Evolutionary conservation across 2,329 filamentous ascomycete genomes (phyloP), one percentile per base, ranked within the genome.

Genomic region (Botrytis elliptica): DNA sequence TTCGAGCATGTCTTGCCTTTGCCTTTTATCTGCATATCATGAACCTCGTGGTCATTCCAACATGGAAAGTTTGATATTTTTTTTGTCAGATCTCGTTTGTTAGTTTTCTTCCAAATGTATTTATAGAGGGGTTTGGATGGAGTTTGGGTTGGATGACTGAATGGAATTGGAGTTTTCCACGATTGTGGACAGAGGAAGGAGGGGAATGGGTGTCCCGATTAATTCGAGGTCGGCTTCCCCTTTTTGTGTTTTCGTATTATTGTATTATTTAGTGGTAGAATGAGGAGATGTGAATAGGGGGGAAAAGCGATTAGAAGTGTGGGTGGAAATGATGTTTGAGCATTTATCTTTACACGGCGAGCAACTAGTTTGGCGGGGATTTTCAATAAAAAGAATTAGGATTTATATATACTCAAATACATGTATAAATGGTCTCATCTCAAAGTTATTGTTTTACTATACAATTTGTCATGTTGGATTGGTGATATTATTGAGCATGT

Each of bases 251-350:
- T 68, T 68, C 16, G 16, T 57, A n/a, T 57, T 33, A 42, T 68
- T 68, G 66, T 68, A 68, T 57, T 68, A 42, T 68, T 22, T 42
- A 42, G 49, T 68, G 66, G 25, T n/a, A 57, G 18, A 36, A 16
- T 40, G 25, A n/a, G 8, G 46, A 42, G 66, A 57, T 42, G 36
- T 18, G 36, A 57, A 42, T 7, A 22, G 36, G 18, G 3, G 63
- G 16, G 33, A 46, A n/a, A 22, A 25, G 62, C n/a, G 62, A n/a
- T 33, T 16, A 22, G 62, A 65, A 20, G 7, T 1, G 49, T 68
- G 49, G 49, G 22, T 40, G 22, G 14, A n/a, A 40, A 62, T 8
- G 10, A 40, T 46, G 25, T 25, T 68, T 68, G 49, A 22, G 36
- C 49, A 66, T 36, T 49, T n/a, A 66, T 9, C 38, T n/a, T 52